These are phyloP conservation scores for Endothia cerciana DNA, from an alignment of 2,329 filamentous ascomycete genomes.

Conservation along the genomic window DNA sequence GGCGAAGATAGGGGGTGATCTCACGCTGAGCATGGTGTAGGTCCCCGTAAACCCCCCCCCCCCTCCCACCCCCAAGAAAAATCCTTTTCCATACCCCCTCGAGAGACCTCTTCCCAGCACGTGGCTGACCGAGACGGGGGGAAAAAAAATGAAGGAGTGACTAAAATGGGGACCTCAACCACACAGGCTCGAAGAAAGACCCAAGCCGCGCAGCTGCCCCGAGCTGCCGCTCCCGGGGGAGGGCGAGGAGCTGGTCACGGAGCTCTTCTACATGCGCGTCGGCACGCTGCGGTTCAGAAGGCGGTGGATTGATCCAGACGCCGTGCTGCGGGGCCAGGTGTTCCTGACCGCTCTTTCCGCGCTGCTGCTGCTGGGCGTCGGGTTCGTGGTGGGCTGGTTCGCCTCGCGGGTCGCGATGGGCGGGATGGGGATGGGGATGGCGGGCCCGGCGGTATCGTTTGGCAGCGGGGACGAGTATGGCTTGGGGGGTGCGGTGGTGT, in stretches of 20 bases:
- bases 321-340: conserved; percentile 23
- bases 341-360: conserved; percentile 24
- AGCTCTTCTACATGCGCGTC: conserved; percentile 42
- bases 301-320: conserved; percentile 38
- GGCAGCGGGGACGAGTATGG: neutral
- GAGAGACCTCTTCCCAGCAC: neutral
- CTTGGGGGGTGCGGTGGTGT: neutral
- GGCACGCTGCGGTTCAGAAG: conserved; percentile 37
- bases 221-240: conserved; percentile 33
- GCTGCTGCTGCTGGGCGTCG: conserved; percentile 9
- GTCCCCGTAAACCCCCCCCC: conserved; percentile 24
- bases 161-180: neutral
- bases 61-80: neutral
- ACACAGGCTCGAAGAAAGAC: conserved; percentile 37
- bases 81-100: neutral
- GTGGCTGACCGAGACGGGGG: conserved; percentile 14
- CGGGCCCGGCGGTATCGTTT: conserved; percentile 8
- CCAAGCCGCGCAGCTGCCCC: conserved; percentile 31
- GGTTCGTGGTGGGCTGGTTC: conserved; percentile 17
- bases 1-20: conserved; percentile 77
- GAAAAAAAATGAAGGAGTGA: too few species aligned
- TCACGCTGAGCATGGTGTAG: conserved; percentile 73
- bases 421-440: neutral
- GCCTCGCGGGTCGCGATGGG: conserved; percentile 13
- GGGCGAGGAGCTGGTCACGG: conserved; percentile 32